Conservation (phyloP, 805 yeast species). For the Yarrowia divulgata region DNA sequence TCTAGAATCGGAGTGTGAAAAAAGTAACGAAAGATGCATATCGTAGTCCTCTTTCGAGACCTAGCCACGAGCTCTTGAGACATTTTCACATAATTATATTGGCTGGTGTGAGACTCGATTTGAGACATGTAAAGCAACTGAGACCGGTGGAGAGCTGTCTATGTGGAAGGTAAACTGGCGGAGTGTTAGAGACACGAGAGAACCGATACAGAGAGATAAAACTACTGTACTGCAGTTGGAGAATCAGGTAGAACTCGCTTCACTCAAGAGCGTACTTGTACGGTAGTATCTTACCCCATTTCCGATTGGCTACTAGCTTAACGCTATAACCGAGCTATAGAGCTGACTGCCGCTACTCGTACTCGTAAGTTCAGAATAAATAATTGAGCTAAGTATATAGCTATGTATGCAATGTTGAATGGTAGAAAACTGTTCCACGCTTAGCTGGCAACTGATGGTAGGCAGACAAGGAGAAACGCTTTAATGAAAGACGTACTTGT, state of each 20-base stretch:
- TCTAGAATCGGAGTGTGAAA: background rate
- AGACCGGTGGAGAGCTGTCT: background rate
- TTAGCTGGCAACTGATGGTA: background rate
- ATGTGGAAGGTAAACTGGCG: no score
- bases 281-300: no score
- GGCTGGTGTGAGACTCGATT: background rate
- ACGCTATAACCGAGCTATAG: no score
- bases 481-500: no score
- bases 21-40: conserved; percentile 6
- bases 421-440: background rate
- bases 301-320: no score
- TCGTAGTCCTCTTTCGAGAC: background rate
- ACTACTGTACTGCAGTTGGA: no score
- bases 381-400: conserved; percentile 8
- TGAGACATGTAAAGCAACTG: conserved; percentile 2
- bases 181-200: no score
- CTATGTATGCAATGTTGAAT: conserved; percentile 14
- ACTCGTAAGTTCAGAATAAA: background rate
- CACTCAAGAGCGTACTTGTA: no score
- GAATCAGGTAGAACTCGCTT: no score
- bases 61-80: conserved; percentile 6
- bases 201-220: no score
- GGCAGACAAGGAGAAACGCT: no score
- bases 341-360: no score
- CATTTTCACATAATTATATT: background rate